phyloP scores from a whole-genome alignment of 352 stramenopile genomes.

The Sclerospora graminicola region DNA sequence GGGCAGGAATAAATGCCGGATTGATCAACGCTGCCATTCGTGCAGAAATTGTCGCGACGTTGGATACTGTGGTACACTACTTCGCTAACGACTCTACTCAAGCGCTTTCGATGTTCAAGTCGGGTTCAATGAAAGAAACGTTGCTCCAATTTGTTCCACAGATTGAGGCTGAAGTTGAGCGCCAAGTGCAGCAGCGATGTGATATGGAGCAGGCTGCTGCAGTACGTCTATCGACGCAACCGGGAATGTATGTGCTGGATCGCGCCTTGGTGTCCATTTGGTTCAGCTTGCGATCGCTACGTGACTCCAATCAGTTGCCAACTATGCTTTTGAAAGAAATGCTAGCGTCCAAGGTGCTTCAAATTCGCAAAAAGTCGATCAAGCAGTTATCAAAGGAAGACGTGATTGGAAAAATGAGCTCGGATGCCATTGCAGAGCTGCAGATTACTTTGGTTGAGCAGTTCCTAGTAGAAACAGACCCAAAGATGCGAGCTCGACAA shows the following conservation, averaged over 20 bases:
- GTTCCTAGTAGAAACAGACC: conserved; percentile 50
- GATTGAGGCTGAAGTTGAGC: conserved; percentile 20
- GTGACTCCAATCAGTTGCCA: conserved; percentile 4
- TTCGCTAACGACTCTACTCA: conserved; percentile 7
- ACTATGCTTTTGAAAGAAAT: conserved; percentile 21
- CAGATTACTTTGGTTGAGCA: conserved; percentile 33
- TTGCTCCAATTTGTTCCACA: conserved; percentile 7
- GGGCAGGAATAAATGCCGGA: conserved; percentile 9
- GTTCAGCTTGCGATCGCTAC: conserved; percentile 21
- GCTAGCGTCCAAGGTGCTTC: conserved; percentile 33
- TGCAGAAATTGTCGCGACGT: conserved; percentile 37
- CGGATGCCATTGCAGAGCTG: conserved; percentile 14
- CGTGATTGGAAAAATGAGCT: conserved; percentile 2
- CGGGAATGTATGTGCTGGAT: conserved; percentile 36
- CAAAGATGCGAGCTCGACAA: conserved; percentile 46
- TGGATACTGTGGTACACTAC: conserved; percentile 31
- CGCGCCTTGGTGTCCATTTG: conserved; percentile 39
- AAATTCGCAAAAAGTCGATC: conserved; percentile 50
- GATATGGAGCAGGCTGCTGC: conserved; percentile 5
- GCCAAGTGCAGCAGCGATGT: conserved; percentile 24
- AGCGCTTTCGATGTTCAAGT: conserved; percentile 7
- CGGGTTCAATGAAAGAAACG: conserved; percentile 3
- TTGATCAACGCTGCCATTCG: conserved; percentile 33
- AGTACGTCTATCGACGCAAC: conserved; percentile 14
- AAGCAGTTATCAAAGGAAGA: conserved; percentile 40